Base-by-base conservation (phyloP, 805 yeast genomes). In the Ogataea saltuana region DNA sequence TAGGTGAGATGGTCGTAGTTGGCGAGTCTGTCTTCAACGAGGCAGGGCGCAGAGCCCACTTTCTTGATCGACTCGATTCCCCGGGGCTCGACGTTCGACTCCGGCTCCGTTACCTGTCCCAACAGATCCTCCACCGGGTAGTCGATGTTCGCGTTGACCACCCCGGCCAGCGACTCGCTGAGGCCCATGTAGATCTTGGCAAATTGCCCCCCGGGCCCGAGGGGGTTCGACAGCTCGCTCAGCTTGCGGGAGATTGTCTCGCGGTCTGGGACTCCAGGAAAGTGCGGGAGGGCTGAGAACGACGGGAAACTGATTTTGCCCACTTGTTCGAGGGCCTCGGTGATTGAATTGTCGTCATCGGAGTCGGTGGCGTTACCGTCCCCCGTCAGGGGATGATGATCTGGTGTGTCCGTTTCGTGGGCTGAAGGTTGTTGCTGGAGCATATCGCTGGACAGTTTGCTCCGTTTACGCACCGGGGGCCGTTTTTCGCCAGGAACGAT, bases 271-370 rank as follows among this genome's bases (percentile, higher is more conserved):
- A 66, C 31, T 7, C 47, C 42, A 34, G 58, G 61, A 33, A 70
- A 42, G 40, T 70, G 70, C 42, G 59, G 58, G 26, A 48, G 35
- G 11, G 51, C 44, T 2, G 57, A 51, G 30, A 55, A 57, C 11
- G 56, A 34, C 8, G 64, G 64, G 15, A 61, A 47, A 10, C 47
- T 26, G 20, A 60, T 69, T 22, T 67, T 55, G 0, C 85, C 85
- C 13, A 80, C 74, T 46, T 69, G 74, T 41, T 80, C 79, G 38
- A 80, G 59, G 8, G 76, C 77, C 17, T 63, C 66, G 0, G 76
- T 67, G 25, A 78, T 50, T 0, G 75, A 71, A 52, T 71, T 59
- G 21, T 59, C 71, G 13, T 58, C 70, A 16, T 52, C 56, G 2
- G 48, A 45, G n/a, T 47, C 49, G 19, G 32, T 23, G 28, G 28